These are phyloP conservation scores for Komagataella phaffii DNA, from an alignment of 805 yeast species.

Conservation along the genomic window DNA sequence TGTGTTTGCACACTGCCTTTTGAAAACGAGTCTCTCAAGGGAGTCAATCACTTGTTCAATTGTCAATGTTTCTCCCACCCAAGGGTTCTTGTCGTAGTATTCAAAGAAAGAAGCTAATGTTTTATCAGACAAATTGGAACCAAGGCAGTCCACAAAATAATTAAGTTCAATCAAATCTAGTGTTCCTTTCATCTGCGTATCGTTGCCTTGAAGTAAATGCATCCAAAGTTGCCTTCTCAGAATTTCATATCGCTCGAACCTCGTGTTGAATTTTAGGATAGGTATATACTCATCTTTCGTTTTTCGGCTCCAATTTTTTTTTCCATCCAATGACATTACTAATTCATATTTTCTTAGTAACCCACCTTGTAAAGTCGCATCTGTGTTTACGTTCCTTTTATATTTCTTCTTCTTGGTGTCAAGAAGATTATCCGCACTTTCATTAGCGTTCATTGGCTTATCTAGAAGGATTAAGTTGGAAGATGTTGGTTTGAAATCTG, in stretches of 20 bases:
- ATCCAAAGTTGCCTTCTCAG: conserved; percentile 63
- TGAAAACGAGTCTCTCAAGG: conserved; percentile 27
- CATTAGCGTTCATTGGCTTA: not conserved
- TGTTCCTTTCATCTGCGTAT: conserved; percentile 23
- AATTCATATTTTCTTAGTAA: conserved; percentile 20
- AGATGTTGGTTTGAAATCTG: not conserved
- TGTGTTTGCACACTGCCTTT: conserved; percentile 2
- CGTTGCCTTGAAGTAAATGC: conserved; percentile 42
- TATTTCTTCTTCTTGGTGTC: not conserved
- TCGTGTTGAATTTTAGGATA: conserved; percentile 40
- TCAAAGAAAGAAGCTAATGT: conserved; percentile 43
- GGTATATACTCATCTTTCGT: conserved; percentile 30
- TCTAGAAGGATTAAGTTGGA: not conserved
- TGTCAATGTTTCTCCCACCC: conserved; percentile 40
- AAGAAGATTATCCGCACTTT: not conserved
- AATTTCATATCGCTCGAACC: conserved; percentile 52
- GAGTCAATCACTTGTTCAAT: conserved; percentile 30
- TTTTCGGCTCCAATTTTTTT: conserved; percentile 17
- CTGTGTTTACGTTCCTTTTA: not conserved
- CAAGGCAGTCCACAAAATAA: conserved; percentile 51
- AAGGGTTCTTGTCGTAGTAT: conserved; percentile 26
- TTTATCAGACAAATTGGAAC: conserved; percentile 39
- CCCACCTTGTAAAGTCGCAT: conserved; percentile 25
- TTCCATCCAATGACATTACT: conserved; percentile 13
- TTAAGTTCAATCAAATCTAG: conserved; percentile 49